Conservation (phyloP, 441 rosid genomes). For the Eutrema salsugineum region DNA sequence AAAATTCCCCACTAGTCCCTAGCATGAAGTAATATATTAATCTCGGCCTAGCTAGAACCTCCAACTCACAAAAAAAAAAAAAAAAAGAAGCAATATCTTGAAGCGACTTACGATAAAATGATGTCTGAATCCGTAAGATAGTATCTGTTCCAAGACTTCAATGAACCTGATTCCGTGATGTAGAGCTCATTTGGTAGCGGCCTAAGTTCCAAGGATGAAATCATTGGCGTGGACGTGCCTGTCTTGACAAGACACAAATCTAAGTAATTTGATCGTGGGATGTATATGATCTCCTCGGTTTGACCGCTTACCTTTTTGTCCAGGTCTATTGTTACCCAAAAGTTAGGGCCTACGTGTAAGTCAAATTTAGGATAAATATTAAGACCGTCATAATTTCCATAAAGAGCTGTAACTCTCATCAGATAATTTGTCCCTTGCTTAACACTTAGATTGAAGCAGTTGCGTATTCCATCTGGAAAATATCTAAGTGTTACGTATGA, state of each 20-base stretch:
- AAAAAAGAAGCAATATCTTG: neutral
- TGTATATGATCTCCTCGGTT: constrained; percentile 35
- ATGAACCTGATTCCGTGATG: constrained; percentile 22
- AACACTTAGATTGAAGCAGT: constrained; percentile 35
- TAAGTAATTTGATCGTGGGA: neutral
- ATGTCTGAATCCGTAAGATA: neutral
- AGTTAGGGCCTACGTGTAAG: constrained; percentile 32
- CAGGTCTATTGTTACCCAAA: constrained; percentile 28
- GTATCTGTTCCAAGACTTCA: constrained; percentile 2
- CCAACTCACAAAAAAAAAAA: neutral
- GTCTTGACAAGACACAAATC: constrained; percentile 39
- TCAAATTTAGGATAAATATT: constrained; percentile 21
- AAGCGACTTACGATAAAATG: neutral
- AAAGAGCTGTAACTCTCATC: constrained; percentile 26
- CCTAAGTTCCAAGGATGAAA: constrained; percentile 43
- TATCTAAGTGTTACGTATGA: constrained; percentile 21
- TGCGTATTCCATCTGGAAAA: constrained; percentile 38
- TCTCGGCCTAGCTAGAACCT: too few relatives aligned
- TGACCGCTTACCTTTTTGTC: neutral
- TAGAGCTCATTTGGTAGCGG: neutral
- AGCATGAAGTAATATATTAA: too few relatives aligned
- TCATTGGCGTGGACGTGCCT: constrained; percentile 34
- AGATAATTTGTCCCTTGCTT: constrained; percentile 21
- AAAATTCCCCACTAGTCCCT: too few relatives aligned
- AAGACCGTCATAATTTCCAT: constrained; percentile 40